Conservation (phyloP, 2,329 filamentous ascomycete species). For the Fusarium sp. region DNA sequence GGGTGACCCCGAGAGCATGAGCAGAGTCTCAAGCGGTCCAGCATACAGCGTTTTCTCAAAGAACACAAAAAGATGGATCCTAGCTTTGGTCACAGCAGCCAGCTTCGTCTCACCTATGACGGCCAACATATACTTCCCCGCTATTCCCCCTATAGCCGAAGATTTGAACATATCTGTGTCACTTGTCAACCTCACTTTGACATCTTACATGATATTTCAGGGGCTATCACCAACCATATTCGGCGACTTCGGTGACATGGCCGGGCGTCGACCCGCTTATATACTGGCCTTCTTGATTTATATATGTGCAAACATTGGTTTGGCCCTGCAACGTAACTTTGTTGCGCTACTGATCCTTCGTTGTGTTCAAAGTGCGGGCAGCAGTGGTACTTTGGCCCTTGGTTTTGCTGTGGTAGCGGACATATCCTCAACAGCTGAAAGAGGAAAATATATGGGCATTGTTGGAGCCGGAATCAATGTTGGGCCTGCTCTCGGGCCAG, state of each 20-base stretch:
- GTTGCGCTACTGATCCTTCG: constrained; percentile 68
- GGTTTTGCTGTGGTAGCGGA: constrained; percentile 78
- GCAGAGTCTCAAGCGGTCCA: constrained; percentile 34
- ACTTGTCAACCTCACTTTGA: constrained; percentile 61
- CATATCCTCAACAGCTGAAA: constrained; percentile 72
- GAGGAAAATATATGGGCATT: constrained; percentile 78
- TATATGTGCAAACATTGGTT: constrained; percentile 66
- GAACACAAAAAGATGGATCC: constrained; percentile 61
- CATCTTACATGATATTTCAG: constrained; percentile 72
- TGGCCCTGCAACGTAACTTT: constrained; percentile 67
- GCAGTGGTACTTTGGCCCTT: constrained; percentile 75
- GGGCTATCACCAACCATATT: constrained; percentile 69
- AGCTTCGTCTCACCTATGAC: constrained; percentile 68
- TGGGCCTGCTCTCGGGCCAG: constrained; percentile 64
- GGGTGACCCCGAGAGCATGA: constrained; percentile 31
- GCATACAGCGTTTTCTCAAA: constrained; percentile 46
- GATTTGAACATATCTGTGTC: constrained; percentile 52
- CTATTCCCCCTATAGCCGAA: constrained; percentile 51
- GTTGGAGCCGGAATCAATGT: constrained; percentile 69
- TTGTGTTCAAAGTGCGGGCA: constrained; percentile 71
- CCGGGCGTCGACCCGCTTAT: constrained; percentile 70
- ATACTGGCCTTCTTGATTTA: constrained; percentile 67
- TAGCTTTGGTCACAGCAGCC: constrained; percentile 61
- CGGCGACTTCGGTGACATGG: constrained; percentile 69
- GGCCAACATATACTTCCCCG: constrained; percentile 66